Percentiles rank a stretch among this genome's conserved stretches.
phyloP scores from a whole-genome alignment of 1,284 basidiomycete genomes.

The Moesziomyces parantarcticus region DNA sequence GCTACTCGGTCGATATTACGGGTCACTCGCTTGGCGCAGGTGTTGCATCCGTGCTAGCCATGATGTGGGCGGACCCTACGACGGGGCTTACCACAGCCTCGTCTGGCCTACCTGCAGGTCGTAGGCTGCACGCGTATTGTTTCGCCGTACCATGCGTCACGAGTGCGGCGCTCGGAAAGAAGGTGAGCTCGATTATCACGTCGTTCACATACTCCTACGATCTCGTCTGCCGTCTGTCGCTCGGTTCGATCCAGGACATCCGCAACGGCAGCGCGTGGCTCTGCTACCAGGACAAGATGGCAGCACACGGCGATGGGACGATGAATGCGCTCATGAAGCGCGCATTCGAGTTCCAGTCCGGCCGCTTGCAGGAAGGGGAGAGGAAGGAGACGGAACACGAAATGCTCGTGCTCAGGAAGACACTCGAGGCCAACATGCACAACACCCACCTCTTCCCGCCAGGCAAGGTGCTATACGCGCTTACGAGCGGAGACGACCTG shows the following conservation, averaged over 20 bases:
- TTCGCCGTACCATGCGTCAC: constrained; percentile 81
- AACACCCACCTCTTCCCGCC: constrained; percentile 80
- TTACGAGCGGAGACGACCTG: constrained; percentile 74
- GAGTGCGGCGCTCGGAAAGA: constrained; percentile 73
- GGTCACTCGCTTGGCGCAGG: constrained; percentile 91
- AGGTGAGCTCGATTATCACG: constrained; percentile 75
- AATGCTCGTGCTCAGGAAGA: constrained; percentile 78
- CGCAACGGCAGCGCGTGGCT: constrained; percentile 80
- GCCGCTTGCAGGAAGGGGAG: constrained; percentile 13
- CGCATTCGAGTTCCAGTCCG: constrained; percentile 52
- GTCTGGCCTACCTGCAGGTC: constrained; percentile 74
- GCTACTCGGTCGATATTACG: constrained; percentile 72
- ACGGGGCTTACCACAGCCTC: constrained; percentile 41
- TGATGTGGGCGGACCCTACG: constrained; percentile 80
- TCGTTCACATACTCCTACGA: constrained; percentile 85
- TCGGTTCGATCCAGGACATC: constrained; percentile 81
- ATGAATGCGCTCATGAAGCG: constrained; percentile 51
- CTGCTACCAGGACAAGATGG: constrained; percentile 74
- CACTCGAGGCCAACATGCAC: constrained; percentile 85
- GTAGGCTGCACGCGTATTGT: constrained; percentile 79
- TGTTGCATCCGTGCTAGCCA: constrained; percentile 79
- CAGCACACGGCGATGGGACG: constrained; percentile 16
- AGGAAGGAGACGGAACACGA: constrained; percentile 32
- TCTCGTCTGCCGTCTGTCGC: constrained; percentile 79
- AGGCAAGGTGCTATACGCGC: constrained; percentile 80